A percentile compares a stretch with the other conserved stretches of the same genome.
These are phyloP conservation scores for Globisporangium canariense DNA, from an alignment of 352 stramenopile species.

Conservation along the genomic window DNA sequence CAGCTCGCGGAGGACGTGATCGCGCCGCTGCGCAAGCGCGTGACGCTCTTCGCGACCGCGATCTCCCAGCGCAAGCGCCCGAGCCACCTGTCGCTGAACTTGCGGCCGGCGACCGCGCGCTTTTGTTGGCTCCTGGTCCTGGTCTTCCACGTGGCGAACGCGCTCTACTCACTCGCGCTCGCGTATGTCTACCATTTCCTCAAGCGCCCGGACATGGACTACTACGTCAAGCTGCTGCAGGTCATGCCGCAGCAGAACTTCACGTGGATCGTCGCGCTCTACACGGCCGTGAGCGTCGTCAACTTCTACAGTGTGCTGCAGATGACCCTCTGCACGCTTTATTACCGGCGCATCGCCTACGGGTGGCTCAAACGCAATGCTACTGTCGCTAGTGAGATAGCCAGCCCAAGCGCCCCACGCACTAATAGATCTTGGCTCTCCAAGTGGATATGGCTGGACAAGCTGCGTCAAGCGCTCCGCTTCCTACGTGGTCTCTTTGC, in stretches of 20 bases:
- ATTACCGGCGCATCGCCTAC: constrained; percentile 11
- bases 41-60: constrained; percentile 3
- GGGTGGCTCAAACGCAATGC: background rate
- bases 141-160: constrained; percentile 14
- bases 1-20: background rate
- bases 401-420: background rate
- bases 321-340: constrained; percentile 13
- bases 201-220: constrained; percentile 3
- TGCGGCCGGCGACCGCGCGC: background rate
- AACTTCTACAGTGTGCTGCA: constrained; percentile 14
- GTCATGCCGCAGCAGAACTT: constrained; percentile 15
- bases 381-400: background rate
- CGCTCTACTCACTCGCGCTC: constrained; percentile 11
- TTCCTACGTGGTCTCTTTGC: background rate
- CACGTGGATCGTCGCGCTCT: constrained; percentile 10
- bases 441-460: background rate
- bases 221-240: constrained; percentile 17
- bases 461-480: background rate
- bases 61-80: constrained; percentile 2
- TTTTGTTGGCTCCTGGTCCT: constrained; percentile 12
- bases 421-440: background rate
- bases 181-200: constrained; percentile 16
- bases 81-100: background rate
- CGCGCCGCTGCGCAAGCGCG: constrained; percentile 6
- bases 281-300: constrained; percentile 7